phyloP scores from a whole-genome alignment of 768 basidiomycete species.

The Roridomyces roridus region DNA sequence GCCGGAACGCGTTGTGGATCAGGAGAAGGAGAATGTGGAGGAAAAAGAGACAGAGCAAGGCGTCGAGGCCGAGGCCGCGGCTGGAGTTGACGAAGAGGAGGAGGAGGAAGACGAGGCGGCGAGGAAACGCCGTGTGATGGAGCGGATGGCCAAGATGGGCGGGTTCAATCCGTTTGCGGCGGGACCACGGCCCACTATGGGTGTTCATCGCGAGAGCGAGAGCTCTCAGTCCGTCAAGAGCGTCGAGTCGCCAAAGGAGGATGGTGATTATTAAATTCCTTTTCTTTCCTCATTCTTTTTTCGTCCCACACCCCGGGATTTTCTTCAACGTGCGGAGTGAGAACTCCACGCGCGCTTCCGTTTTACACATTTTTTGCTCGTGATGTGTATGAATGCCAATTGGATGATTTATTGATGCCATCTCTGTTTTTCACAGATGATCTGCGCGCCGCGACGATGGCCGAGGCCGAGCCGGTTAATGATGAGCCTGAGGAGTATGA shows the following conservation, averaged over 20 bases:
- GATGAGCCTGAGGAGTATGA: background rate
- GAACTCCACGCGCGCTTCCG: too few species aligned
- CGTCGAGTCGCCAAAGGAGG: conserved; percentile 24
- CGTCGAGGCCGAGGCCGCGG: background rate
- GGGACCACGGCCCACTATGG: conserved; percentile 30
- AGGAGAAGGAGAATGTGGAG: background rate
- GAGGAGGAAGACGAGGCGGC: conserved; percentile 59
- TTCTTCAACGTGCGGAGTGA: too few species aligned
- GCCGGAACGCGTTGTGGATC: background rate
- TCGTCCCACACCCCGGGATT: too few species aligned
- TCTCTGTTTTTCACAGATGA: conserved; percentile 17
- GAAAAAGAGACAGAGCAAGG: background rate
- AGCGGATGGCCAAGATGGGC: conserved; percentile 56
- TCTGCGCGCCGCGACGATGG: background rate
- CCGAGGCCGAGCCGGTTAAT: background rate
- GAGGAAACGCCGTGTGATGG: conserved; percentile 63
- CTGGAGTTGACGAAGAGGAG: conserved; percentile 3
- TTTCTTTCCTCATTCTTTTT: background rate
- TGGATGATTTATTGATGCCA: conserved; percentile 16
- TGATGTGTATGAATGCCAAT: background rate
- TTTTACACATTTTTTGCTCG: background rate
- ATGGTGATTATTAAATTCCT: conserved; percentile 49
- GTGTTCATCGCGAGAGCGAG: conserved; percentile 16
- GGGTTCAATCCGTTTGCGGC: conserved; percentile 61
- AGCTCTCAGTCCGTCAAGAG: conserved; percentile 10